These are phyloP conservation scores for Globisporangium splendens DNA, from an alignment of 352 stramenopile species.

Conservation along the genomic window DNA sequence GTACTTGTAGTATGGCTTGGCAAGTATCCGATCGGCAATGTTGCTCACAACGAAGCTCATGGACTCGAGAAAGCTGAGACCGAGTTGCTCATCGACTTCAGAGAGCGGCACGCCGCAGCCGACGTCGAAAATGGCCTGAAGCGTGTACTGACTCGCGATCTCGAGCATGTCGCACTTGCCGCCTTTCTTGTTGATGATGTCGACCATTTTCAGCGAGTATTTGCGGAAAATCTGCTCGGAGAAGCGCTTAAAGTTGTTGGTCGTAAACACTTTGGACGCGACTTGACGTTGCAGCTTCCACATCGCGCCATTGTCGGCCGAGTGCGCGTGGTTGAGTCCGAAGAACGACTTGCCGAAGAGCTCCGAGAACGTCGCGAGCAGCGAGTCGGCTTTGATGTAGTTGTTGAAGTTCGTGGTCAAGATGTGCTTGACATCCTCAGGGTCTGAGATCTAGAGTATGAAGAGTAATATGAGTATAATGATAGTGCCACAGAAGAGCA, in stretches of 20 bases:
- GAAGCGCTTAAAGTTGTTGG: constrained; percentile 6
- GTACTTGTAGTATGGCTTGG: constrained; percentile 56
- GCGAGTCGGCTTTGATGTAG: constrained; percentile 18
- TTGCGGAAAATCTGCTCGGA: constrained; percentile 9
- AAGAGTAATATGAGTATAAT: neutral
- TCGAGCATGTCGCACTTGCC: constrained; percentile 5
- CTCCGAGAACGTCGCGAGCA: constrained; percentile 13
- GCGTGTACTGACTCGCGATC: neutral
- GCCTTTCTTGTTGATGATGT: neutral
- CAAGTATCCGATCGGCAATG: neutral
- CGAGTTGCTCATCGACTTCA: constrained; percentile 11
- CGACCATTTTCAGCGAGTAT: neutral
- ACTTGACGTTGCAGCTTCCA: constrained; percentile 45
- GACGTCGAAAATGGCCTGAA: constrained; percentile 10
- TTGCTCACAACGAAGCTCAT: neutral
- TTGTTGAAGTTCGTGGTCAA: constrained; percentile 19
- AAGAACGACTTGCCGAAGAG: constrained; percentile 10
- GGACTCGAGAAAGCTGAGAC: constrained; percentile 7
- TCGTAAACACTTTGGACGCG: constrained; percentile 61
- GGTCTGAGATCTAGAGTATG: constrained; percentile 3
- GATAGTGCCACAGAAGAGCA: neutral
- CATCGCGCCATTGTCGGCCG: constrained; percentile 14
- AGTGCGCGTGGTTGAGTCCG: constrained; percentile 17
- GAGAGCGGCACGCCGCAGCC: constrained; percentile 4
- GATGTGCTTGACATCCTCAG: constrained; percentile 19